phyloP scores from a whole-genome alignment of 495 filamentous ascomycete genomes.

The Hyaloscypha finlandica region DNA sequence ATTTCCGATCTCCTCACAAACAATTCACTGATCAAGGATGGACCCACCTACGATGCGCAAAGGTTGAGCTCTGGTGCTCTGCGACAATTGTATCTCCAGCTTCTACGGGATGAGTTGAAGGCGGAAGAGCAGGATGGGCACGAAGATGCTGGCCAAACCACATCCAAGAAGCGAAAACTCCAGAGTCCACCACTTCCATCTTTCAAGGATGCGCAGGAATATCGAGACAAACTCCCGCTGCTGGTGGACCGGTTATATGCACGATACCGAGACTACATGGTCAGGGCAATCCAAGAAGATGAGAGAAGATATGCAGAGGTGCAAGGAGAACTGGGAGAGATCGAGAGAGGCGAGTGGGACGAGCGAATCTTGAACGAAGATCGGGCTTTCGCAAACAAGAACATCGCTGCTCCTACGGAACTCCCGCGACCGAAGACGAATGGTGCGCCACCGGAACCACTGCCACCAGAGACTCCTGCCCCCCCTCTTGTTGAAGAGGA shows the following conservation, averaged over 20 bases:
- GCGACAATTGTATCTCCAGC: conserved; percentile 70
- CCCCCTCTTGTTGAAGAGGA: conserved; percentile 14
- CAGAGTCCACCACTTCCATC: conserved; percentile 62
- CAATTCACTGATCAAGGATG: conserved; percentile 67
- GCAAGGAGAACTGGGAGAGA: conserved; percentile 64
- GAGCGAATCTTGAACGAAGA: conserved; percentile 37
- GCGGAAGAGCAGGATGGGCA: conserved; percentile 35
- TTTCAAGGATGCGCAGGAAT: conserved; percentile 63
- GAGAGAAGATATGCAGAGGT: conserved; percentile 68
- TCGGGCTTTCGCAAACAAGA: conserved; percentile 14
- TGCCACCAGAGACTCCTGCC: conserved; percentile 9
- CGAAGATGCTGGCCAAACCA: conserved; percentile 37
- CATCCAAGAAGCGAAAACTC: conserved; percentile 72
- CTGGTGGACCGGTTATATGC: conserved; percentile 73
- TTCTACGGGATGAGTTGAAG: conserved; percentile 72
- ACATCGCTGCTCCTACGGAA: conserved; percentile 25
- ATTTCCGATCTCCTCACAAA: conserved; percentile 75
- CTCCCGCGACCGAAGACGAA: conserved; percentile 30
- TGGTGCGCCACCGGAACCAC: conserved; percentile 21
- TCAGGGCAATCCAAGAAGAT: conserved; percentile 70
- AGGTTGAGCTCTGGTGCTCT: conserved; percentile 79
- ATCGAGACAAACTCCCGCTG: conserved; percentile 65
- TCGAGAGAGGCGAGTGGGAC: conserved; percentile 62
- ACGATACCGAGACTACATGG: conserved; percentile 66
- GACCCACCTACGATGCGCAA: conserved; percentile 66